Conservation (phyloP, 148 eudicot species). For the Salicornia ramosissima region DNA sequence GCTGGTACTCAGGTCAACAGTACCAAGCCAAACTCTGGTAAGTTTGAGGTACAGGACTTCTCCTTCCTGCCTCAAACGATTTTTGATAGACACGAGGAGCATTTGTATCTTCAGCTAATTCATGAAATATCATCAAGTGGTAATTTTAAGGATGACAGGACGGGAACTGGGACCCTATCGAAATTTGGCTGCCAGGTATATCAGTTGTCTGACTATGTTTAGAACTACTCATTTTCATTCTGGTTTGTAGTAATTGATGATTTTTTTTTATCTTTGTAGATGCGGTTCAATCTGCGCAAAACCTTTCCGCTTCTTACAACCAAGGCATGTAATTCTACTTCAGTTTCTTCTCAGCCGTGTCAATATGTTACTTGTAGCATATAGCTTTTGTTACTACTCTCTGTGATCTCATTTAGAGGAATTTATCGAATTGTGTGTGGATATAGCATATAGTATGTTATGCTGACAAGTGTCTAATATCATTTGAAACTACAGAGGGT, state of each 20-base stretch:
- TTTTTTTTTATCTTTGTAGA: slow-evolving; percentile 33
- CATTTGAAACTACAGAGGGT: slow-evolving; percentile 49
- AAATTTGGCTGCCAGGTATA: slow-evolving; percentile 94
- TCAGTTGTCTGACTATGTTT: neutral
- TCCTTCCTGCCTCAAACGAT: slow-evolving; percentile 64
- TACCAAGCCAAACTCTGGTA: slow-evolving; percentile 22
- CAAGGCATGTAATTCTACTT: slow-evolving; percentile 40
- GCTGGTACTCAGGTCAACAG: slow-evolving; percentile 31
- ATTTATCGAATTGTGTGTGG: neutral
- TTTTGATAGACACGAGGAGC: slow-evolving; percentile 83
- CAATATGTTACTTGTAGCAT: neutral
- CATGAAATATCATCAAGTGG: slow-evolving; percentile 69
- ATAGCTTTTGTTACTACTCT: slow-evolving; percentile 6
- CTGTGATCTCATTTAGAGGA: neutral
- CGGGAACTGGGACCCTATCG: slow-evolving; percentile 87
- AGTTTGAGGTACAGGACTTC: slow-evolving; percentile 55
- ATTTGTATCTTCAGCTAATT: slow-evolving; percentile 57
- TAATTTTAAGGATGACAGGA: slow-evolving; percentile 67
- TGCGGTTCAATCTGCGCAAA: slow-evolving; percentile 88
- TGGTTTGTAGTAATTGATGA: slow-evolving; percentile 6
- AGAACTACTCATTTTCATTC: neutral
- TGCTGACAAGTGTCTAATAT: slow-evolving; percentile 16
- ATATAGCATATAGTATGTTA: neutral
- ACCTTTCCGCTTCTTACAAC: slow-evolving; percentile 87
- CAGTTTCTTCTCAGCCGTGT: neutral